Percentiles rank a stretch among this genome's conserved stretches.
Evolutionary conservation across 108 stramenopile genomes (phyloP).

Genomic region (Nitzschia putrida): DNA sequence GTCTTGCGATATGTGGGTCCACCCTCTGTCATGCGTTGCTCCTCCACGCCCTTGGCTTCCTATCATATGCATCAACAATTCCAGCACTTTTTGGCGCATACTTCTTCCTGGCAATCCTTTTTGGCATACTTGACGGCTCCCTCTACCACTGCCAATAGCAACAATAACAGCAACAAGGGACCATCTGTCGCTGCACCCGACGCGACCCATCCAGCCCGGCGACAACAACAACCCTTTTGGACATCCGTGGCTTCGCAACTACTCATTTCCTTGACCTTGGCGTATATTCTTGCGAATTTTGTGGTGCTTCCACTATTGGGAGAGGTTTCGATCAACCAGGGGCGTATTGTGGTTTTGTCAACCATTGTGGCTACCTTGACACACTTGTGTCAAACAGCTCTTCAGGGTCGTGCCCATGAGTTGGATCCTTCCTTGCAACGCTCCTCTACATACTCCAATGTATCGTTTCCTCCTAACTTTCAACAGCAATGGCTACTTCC

Average conservation of each 20-base stretch:
- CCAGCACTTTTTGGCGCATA: too few relatives aligned
- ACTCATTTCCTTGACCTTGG: conserved; percentile 20
- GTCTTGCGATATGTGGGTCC: conserved; percentile 41
- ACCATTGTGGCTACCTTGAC: conserved; percentile 19
- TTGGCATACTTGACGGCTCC: too few relatives aligned
- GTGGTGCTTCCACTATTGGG: conserved; percentile 15
- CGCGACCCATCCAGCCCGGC: conserved; percentile 14
- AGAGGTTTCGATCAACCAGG: background rate
- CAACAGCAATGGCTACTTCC: background rate
- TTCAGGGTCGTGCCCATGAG: conserved; percentile 38
- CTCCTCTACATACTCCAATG: background rate
- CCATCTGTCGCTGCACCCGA: background rate
- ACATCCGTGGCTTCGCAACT: conserved; percentile 13
- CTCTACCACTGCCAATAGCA: too few relatives aligned
- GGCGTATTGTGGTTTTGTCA: background rate
- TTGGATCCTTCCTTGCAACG: conserved; percentile 18
- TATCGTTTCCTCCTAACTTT: background rate
- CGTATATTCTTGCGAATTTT: conserved; percentile 11
- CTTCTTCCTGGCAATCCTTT: too few relatives aligned
- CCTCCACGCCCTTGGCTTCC: conserved; percentile 32
- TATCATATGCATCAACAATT: too few relatives aligned
- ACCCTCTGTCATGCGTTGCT: conserved; percentile 45
- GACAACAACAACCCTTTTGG: conserved; percentile 25
- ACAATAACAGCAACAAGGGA: too few relatives aligned
- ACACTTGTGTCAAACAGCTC: conserved; percentile 21